Base-by-base conservation (phyloP, 495 filamentous ascomycete genomes). In the Hyaloscypha variabilis region DNA sequence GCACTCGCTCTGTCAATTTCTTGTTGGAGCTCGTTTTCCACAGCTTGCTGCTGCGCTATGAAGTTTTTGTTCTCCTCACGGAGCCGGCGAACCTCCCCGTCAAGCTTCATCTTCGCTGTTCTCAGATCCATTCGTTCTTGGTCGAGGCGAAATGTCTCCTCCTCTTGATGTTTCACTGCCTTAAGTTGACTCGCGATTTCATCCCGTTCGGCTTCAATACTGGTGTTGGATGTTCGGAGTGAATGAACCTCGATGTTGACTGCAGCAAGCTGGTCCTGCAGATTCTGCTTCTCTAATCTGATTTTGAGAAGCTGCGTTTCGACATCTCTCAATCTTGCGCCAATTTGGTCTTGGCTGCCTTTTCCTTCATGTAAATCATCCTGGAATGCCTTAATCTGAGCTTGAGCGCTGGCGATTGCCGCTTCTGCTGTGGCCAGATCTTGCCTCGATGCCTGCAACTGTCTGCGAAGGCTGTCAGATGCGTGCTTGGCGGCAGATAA, bases 91-190 rank as follows among this genome's bases (percentile, higher is more conserved):
- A 88, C 72, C 62, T 90, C 88, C 58, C 73, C 79, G 53, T 90
- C 87, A 25, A 89, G 76, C 62, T 83, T 86, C 56, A 85, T 72
- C 65, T 82, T 85, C 0, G 83, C 78, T 29, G 83, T 85, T 8
- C 86, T 84, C 28, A 90, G 78, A 53, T 90, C 87, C 46, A 86
- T 67, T 65, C 85, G 84, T 68, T 90, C 87, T 62, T 83, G 82
- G 62, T 89, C 87, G 29, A 87, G 74, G n/a, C 76, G 81, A 65
- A 82, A 83, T 10, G 80, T 82, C 36, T 79, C 75, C 52, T 82
- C 83, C 8, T 78, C 80, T 42, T 79, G 79, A 61, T 79, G 79
- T 26, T 81, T 81, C 36, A 76, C 71, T 19, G 79, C 77, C 21
- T 81, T 75, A 4, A 90, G 73, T 63, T 89, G 84, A 59, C 72